phyloP scores from a whole-genome alignment of 257 asterid species.

The Apocynum venetum region DNA sequence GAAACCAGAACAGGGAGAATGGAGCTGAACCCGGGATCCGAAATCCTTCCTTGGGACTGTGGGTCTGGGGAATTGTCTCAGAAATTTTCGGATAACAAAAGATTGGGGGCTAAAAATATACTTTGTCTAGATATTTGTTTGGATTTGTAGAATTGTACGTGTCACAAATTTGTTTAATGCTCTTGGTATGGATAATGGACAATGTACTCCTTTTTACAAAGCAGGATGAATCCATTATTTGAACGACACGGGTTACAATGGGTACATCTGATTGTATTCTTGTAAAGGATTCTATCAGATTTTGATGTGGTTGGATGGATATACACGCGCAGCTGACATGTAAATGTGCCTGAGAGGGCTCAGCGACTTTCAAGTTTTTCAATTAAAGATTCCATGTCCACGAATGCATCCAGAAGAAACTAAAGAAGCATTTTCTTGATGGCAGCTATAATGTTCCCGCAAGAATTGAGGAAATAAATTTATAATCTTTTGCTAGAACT shows the following conservation, averaged over 20 bases:
- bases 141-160: not conserved
- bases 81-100: not conserved
- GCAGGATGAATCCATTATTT: not conserved
- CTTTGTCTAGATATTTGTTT: not conserved
- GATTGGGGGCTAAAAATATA: not conserved
- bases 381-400: slow-evolving; percentile 3
- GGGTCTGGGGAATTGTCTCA: not conserved
- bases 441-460: not conserved
- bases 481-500: not conserved
- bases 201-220: not conserved
- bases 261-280: not conserved
- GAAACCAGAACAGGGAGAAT: not conserved
- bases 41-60: not conserved
- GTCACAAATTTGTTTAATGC: not conserved
- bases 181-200: not conserved
- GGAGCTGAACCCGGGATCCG: not conserved
- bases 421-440: slow-evolving; percentile 9
- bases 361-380: slow-evolving; percentile 17
- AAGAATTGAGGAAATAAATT: not conserved
- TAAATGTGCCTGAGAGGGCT: slow-evolving; percentile 8
- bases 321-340: slow-evolving; percentile 13
- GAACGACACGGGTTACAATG: not conserved
- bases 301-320: not conserved
- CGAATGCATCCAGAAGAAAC: slow-evolving; percentile 1
- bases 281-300: not conserved